Percentiles rank a stretch among this genome's conserved stretches.
Evolutionary conservation across 805 yeast species (phyloP).

Genomic region (Pichia exigua): DNA sequence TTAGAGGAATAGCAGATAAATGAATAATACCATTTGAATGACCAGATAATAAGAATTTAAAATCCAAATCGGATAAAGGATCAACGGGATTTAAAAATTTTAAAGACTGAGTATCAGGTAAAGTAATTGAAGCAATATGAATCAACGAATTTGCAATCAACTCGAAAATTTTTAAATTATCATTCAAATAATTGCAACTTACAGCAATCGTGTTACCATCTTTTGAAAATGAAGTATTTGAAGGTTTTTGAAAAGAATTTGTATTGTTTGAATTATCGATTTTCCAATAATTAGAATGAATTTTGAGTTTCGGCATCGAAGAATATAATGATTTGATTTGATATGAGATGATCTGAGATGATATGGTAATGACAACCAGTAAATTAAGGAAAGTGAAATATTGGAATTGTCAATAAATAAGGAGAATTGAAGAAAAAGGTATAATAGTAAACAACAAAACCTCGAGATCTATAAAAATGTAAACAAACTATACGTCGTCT

Average conservation of each 20-base stretch:
- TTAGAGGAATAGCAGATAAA: conserved; percentile 55
- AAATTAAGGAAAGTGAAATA: background rate
- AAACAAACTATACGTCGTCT: too few species aligned
- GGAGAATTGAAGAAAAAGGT: too few species aligned
- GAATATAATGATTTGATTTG: too few species aligned
- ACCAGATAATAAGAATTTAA: conserved; percentile 53
- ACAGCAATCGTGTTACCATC: conserved; percentile 38
- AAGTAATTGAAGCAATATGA: conserved; percentile 50
- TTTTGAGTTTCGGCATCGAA: background rate
- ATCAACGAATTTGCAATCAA: conserved; percentile 33
- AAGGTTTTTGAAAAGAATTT: conserved; percentile 8
- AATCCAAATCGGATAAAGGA: conserved; percentile 20
- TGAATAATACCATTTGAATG: conserved; percentile 72
- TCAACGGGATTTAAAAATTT: conserved; percentile 36
- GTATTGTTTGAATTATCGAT: conserved; percentile 14
- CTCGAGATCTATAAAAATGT: too few species aligned
- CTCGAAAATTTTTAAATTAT: conserved; percentile 47
- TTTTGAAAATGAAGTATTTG: conserved; percentile 36
- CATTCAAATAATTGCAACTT: conserved; percentile 37
- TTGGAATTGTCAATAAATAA: background rate
- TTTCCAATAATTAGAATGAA: conserved; percentile 28
- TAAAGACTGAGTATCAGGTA: conserved; percentile 47
- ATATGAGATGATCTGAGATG: background rate
- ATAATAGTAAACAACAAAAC: too few species aligned
- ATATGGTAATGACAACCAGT: too few species aligned